These are phyloP conservation scores for Populus hybrid DNA, from an alignment of 441 rosid species.

Conservation along the genomic window DNA sequence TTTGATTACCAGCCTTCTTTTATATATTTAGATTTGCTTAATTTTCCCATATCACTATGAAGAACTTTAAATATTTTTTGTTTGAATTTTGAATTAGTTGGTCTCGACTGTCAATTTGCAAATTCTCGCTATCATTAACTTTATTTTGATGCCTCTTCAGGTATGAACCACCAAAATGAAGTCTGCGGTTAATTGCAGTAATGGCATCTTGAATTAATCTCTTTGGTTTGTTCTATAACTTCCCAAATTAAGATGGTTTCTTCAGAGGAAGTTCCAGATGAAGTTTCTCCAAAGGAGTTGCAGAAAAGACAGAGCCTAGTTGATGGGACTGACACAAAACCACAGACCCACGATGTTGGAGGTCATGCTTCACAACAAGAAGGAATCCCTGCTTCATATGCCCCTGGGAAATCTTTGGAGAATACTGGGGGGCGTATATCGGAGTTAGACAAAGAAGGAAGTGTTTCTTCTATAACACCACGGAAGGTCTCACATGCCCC, in stretches of 20 bases:
- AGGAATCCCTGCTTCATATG: slow-evolving; percentile 15
- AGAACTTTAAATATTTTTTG: background rate
- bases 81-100: background rate
- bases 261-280: slow-evolving; percentile 34
- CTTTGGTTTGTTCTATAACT: slow-evolving; percentile 25
- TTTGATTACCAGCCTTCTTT: background rate
- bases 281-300: slow-evolving; percentile 32
- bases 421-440: slow-evolving; percentile 24
- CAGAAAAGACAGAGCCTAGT: slow-evolving; percentile 25
- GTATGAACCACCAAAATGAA: slow-evolving; percentile 22
- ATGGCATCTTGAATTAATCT: slow-evolving; percentile 19
- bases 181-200: slow-evolving; percentile 14
- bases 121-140: background rate
- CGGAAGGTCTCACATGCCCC: slow-evolving; percentile 32
- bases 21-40: background rate
- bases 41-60: background rate
- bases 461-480: slow-evolving; percentile 24
- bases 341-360: slow-evolving; percentile 23
- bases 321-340: slow-evolving; percentile 21
- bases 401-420: slow-evolving; percentile 28
- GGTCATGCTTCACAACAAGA: slow-evolving; percentile 28
- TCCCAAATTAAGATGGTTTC: slow-evolving; percentile 36
- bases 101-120: background rate
- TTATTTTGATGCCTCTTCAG: slow-evolving; percentile 22
- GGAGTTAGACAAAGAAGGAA: slow-evolving; percentile 39